These are phyloP conservation scores for Claviceps sp. DNA, from an alignment of 2,329 filamentous ascomycete genomes.

Conservation along the genomic window DNA sequence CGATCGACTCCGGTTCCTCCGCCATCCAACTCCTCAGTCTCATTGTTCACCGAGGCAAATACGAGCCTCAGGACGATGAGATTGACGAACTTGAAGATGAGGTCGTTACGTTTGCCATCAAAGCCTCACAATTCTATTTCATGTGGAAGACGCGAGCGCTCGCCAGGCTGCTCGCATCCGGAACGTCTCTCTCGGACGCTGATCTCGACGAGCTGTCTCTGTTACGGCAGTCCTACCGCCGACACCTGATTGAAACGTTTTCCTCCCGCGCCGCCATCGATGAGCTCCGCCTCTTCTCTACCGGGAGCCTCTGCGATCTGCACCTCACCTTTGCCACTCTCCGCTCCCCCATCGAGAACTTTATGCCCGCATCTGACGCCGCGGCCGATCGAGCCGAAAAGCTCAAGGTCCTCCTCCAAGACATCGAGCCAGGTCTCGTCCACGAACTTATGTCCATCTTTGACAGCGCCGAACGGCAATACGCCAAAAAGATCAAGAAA, in stretches of 20 bases:
- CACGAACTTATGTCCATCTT: slow-evolving; percentile 67
- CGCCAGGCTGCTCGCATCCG: slow-evolving; percentile 38
- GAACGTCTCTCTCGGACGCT: slow-evolving; percentile 39
- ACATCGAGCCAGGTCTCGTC: slow-evolving; percentile 49
- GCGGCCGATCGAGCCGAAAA: slow-evolving; percentile 15
- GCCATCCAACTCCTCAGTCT: slow-evolving; percentile 58
- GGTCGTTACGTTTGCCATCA: slow-evolving; percentile 62
- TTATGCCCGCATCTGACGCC: slow-evolving; percentile 14
- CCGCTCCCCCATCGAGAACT: slow-evolving; percentile 37
- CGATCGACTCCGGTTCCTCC: slow-evolving; percentile 32
- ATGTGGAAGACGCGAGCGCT: slow-evolving; percentile 75
- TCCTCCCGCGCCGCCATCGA: slow-evolving; percentile 60
- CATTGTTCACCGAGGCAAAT: slow-evolving; percentile 61
- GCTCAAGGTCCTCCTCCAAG: slow-evolving; percentile 42
- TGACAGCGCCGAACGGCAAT: slow-evolving; percentile 60
- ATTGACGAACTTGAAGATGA: slow-evolving; percentile 69
- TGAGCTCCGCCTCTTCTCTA: slow-evolving; percentile 61
- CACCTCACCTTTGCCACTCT: slow-evolving; percentile 69
- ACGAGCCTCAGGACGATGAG: slow-evolving; percentile 54
- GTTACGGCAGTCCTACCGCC: slow-evolving; percentile 43
- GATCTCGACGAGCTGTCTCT: slow-evolving; percentile 48
- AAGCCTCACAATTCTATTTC: slow-evolving; percentile 74
- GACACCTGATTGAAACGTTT: slow-evolving; percentile 53
- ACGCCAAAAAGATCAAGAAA: slow-evolving; percentile 55
- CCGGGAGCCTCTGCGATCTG: slow-evolving; percentile 67